Conservation (phyloP, 23 red algal genomes). For the Cyanidium caldarium region DNA sequence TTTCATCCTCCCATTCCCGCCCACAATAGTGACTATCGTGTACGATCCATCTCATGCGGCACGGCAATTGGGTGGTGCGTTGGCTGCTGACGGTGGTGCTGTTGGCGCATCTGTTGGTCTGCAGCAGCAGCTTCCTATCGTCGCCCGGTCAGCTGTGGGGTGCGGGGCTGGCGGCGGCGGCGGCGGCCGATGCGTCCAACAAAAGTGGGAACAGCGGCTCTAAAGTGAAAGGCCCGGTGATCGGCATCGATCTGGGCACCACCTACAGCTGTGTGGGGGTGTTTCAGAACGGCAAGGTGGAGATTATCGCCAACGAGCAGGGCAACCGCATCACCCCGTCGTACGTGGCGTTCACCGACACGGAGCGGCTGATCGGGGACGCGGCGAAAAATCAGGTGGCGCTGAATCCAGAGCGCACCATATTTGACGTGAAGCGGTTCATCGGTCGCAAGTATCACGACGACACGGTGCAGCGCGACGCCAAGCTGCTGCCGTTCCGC, state of each 20-base stretch:
- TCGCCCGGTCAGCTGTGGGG: too few species aligned
- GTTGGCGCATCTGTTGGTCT: too few species aligned
- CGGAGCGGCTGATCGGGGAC: slow-evolving; percentile 83
- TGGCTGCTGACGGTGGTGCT: too few species aligned
- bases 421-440: slow-evolving; percentile 92
- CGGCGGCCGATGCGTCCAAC: too few species aligned
- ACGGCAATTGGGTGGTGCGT: too few species aligned
- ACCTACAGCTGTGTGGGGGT: slow-evolving; percentile 95
- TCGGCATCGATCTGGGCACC: slow-evolving; percentile 94
- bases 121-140: too few species aligned
- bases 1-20: too few species aligned
- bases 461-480: slow-evolving; percentile 76
- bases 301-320: slow-evolving; percentile 93
- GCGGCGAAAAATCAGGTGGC: slow-evolving; percentile 98
- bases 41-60: too few species aligned
- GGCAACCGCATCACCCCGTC: slow-evolving; percentile 93
- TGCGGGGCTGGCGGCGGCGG: too few species aligned
- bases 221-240: slow-evolving; percentile 28
- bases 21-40: too few species aligned
- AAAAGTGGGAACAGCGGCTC: not conserved
- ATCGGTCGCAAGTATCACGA: slow-evolving; percentile 84
- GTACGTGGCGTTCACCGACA: slow-evolving; percentile 84
- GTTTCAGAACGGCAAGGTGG: slow-evolving; percentile 93
- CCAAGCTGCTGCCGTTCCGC: slow-evolving; percentile 70
- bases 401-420: slow-evolving; percentile 65